Base-by-base conservation (phyloP, 352 stramenopile species). In the Thalassiosira delicatula region DNA sequence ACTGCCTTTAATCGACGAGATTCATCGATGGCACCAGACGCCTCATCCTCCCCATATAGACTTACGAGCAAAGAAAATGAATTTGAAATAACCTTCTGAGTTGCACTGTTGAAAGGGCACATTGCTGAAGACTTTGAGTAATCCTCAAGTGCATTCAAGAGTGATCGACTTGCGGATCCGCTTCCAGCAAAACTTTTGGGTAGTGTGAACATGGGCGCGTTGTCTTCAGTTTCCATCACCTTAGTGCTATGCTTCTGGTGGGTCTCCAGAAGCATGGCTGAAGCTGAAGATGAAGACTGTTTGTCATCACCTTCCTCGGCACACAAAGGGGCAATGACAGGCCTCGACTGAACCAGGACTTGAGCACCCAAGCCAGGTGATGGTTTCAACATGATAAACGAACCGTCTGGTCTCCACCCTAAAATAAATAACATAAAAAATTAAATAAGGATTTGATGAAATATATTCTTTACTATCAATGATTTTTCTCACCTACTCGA, bases 381-480 rank as follows among this genome's bases (percentile, higher is more conserved):
- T 57, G 67, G 32, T 46, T 77, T 75, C 21, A 87, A 42, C 40
- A 79, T 84, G 32, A 92, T 54, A 70, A 92, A 90, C 40, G 89
- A 93, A 30, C 90, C 90, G 85, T 94, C 81, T 51, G 86, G 86
- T 72, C 59, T 84, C 88, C 88, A 94, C 35, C 76, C 79, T 86
- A 66, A 62, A 23, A 74, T 49, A 40, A 27, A 66, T 19, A 76
- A 33, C 51, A 8, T 62, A 68, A 46, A 21, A 60, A 33, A 69
- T n/a, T n/a, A n/a, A n/a, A n/a, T n/a, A n/a, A n/a, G n/a, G n/a
- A n/a, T n/a, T 44, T 40, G 42, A 42, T 63, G 62, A 57, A 66
- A 71, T 53, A 57, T 33, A 67, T 42, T 68, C 56, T 27, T 51
- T 61, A 74, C n/a, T 56, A 57, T 37, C 23, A 11, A 65, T 54